Conservation (phyloP, 2,329 filamentous ascomycete species). For the Penicillium sp. region DNA sequence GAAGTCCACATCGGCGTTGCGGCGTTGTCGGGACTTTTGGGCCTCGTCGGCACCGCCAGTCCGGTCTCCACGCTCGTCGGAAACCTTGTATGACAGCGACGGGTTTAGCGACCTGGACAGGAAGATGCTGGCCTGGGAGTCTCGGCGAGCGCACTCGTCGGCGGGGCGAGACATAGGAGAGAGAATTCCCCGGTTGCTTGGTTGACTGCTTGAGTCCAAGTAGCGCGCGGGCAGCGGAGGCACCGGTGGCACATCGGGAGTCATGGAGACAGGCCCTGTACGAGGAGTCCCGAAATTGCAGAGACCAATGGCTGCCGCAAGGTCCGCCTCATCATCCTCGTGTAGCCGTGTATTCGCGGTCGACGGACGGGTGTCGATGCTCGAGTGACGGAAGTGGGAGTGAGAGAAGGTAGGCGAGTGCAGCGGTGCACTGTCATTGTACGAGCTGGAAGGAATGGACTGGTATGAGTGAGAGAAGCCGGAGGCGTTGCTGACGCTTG, state of each 20-base stretch:
- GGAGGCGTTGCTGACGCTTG: slow-evolving; percentile 46
- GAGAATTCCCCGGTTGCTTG: slow-evolving; percentile 57
- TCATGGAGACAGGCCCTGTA: slow-evolving; percentile 59
- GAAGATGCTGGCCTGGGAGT: slow-evolving; percentile 41
- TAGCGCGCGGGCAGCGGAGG: slow-evolving; percentile 81
- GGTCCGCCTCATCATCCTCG: slow-evolving; percentile 77
- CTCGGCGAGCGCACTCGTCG: slow-evolving; percentile 32
- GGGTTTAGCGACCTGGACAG: slow-evolving; percentile 44
- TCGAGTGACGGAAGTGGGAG: slow-evolving; percentile 66
- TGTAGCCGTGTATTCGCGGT: slow-evolving; percentile 73
- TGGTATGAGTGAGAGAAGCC: slow-evolving; percentile 76
- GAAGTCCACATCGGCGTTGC: slow-evolving; percentile 38
- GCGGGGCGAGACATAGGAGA: slow-evolving; percentile 47
- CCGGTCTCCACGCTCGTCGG: slow-evolving; percentile 59
- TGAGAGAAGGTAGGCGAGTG: slow-evolving; percentile 50
- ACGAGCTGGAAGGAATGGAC: slow-evolving; percentile 58
- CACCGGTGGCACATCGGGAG: slow-evolving; percentile 76
- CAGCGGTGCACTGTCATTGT: slow-evolving; percentile 53
- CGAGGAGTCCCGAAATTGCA: slow-evolving; percentile 82
- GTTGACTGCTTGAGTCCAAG: slow-evolving; percentile 58
- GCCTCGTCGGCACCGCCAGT: slow-evolving; percentile 63
- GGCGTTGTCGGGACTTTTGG: slow-evolving; percentile 33
- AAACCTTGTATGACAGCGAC: slow-evolving; percentile 48
- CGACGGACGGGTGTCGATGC: slow-evolving; percentile 69
- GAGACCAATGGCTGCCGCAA: slow-evolving; percentile 85